A percentile compares a stretch with the other conserved stretches of the same genome.
Evolutionary conservation across 1,139 yeast genomes (phyloP).

Genomic region (Hansenula lynferdii): DNA sequence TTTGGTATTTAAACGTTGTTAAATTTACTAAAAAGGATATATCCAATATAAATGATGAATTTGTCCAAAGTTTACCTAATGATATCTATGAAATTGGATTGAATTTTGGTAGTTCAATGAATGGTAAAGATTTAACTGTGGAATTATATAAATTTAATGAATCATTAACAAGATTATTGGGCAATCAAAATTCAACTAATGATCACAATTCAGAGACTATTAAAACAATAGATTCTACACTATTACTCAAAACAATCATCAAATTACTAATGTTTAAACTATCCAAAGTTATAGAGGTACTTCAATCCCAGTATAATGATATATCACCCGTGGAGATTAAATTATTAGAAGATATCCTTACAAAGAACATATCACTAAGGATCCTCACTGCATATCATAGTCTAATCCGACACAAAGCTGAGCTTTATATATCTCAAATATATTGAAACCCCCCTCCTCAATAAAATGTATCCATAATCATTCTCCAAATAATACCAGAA

Average conservation of each 20-base stretch:
- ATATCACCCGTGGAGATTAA: conserved; percentile 10
- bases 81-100: conserved; percentile 15
- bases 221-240: conserved; percentile 7
- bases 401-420: conserved; percentile 10
- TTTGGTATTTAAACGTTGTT: conserved; percentile 17
- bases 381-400: conserved; percentile 18
- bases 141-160: conserved; percentile 22
- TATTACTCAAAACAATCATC: conserved; percentile 10
- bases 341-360: conserved; percentile 17
- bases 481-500: conserved; percentile 34
- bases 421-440: too few species aligned
- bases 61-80: conserved; percentile 12
- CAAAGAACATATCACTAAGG: conserved; percentile 16
- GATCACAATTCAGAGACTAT: too few species aligned
- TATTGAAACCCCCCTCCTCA: too few species aligned
- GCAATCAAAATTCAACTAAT: conserved; percentile 5
- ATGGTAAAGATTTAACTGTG: conserved; percentile 9
- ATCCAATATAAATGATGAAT: conserved; percentile 8
- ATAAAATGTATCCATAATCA: conserved; percentile 13
- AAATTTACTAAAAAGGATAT: conserved; percentile 13
- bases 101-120: conserved; percentile 10
- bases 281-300: conserved; percentile 7
- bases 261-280: conserved; percentile 14
- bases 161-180: conserved; percentile 18
- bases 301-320: neutral